Percentiles rank a stretch among this genome's conserved stretches.
Conservation (phyloP, 495 filamentous ascomycete species). For the Hypoxylon lienhwacheense region DNA sequence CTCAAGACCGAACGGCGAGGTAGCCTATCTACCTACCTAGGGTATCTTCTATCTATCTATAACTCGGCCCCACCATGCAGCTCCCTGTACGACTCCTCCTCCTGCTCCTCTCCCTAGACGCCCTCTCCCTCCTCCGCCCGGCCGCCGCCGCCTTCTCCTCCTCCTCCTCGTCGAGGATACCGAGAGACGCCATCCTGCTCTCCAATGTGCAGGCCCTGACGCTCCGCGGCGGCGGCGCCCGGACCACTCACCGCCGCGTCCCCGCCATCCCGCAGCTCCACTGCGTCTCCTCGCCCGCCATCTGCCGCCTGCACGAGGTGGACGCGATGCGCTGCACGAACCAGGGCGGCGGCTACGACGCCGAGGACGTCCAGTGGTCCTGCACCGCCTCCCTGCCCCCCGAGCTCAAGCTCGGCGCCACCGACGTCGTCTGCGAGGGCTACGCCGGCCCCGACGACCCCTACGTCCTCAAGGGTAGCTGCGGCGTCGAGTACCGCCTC, state of each 20-base stretch:
- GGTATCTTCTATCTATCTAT: background rate
- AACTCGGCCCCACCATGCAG: background rate
- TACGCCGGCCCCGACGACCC: conserved; percentile 74
- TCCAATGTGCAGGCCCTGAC: conserved; percentile 79
- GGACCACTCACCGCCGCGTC: conserved; percentile 75
- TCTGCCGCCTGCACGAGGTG: conserved; percentile 66
- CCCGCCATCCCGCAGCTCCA: conserved; percentile 77
- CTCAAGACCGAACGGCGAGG: background rate
- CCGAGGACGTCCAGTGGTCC: conserved; percentile 82
- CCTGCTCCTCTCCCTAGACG: background rate
- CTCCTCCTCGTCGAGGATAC: conserved; percentile 41
- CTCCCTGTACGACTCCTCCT: background rate
- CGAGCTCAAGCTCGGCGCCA: conserved; percentile 85
- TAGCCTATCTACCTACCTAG: background rate
- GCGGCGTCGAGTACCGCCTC: conserved; percentile 89
- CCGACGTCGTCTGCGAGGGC: conserved; percentile 92
- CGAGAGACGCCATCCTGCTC: conserved; percentile 66
- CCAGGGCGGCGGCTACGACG: conserved; percentile 67
- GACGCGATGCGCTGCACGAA: conserved; percentile 90
- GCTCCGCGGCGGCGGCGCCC: conserved; percentile 58
- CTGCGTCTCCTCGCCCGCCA: conserved; percentile 69
- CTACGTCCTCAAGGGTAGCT: conserved; percentile 85
- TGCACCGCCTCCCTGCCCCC: conserved; percentile 77
- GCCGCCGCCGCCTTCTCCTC: conserved; percentile 35
- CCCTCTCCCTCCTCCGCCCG: conserved; percentile 31